Conservation (phyloP, 106 monocot genomes). For the Platanthera zijinensis region DNA sequence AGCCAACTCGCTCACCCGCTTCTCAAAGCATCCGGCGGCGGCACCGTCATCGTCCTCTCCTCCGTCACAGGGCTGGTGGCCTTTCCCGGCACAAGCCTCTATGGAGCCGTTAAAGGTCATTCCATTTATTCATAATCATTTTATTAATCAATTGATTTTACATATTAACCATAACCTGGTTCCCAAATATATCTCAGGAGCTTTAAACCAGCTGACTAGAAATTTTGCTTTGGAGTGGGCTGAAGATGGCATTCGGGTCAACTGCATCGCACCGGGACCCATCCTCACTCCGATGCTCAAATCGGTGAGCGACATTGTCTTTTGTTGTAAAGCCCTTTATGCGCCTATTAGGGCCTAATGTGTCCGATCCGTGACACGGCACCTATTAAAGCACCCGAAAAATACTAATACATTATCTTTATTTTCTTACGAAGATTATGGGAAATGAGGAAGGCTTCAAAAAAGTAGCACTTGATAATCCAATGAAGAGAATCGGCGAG, state of each 20-base stretch:
- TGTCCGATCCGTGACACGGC: too few relatives aligned
- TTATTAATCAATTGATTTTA: neutral
- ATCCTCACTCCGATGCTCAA: neutral
- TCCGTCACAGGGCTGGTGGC: slow-evolving; percentile 4
- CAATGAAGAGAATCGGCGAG: slow-evolving; percentile 13
- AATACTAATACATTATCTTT: too few relatives aligned
- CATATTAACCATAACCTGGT: neutral
- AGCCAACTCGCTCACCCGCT: slow-evolving; percentile 51
- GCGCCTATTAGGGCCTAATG: too few relatives aligned
- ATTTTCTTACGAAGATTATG: neutral
- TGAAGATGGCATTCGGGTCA: slow-evolving; percentile 6
- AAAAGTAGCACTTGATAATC: neutral
- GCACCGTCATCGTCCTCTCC: slow-evolving; percentile 17
- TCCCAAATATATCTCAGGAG: neutral
- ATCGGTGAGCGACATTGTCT: neutral
- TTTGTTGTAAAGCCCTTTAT: neutral
- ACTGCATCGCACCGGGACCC: slow-evolving; percentile 8
- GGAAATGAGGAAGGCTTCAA: too few relatives aligned
- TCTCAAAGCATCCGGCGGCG: slow-evolving; percentile 27
- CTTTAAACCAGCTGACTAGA: slow-evolving; percentile 8
- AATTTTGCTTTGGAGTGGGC: slow-evolving; percentile 16
- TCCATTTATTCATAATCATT: too few relatives aligned
- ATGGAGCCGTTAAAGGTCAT: slow-evolving; percentile 11
- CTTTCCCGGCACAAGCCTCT: neutral
- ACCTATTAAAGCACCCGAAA: too few relatives aligned